phyloP scores from a whole-genome alignment of 2,329 filamentous ascomycete genomes.

The Fusarium mangiferae region DNA sequence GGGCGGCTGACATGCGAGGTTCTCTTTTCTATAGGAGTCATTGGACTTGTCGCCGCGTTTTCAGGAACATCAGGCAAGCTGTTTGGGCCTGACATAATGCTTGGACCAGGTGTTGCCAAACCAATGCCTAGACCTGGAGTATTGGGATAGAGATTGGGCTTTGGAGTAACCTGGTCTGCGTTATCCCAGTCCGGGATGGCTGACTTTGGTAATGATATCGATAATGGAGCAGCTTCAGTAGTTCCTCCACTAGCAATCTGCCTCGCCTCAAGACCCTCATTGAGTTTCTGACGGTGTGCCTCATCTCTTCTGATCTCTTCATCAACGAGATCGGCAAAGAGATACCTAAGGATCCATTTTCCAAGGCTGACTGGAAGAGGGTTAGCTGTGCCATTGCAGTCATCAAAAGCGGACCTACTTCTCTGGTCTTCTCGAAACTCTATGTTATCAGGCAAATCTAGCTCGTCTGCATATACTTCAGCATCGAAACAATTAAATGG shows the following conservation, averaged over 20 bases:
- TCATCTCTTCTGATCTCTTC: conserved; percentile 90
- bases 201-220: conserved; percentile 61
- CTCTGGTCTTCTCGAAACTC: conserved; percentile 93
- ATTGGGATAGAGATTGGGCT: conserved; percentile 72
- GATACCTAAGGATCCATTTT: conserved; percentile 93
- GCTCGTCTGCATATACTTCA: conserved; percentile 94
- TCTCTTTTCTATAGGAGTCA: conserved; percentile 64
- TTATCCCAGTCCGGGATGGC: conserved; percentile 51
- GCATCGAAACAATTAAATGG: conserved; percentile 97
- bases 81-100: conserved; percentile 37
- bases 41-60: conserved; percentile 54
- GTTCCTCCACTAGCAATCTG: conserved; percentile 54
- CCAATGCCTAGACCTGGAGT: conserved; percentile 85
- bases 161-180: conserved; percentile 65
- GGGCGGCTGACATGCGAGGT: conserved; percentile 66
- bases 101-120: conserved; percentile 71
- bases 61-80: conserved; percentile 61
- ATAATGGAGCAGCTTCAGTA: conserved; percentile 67
- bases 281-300: conserved; percentile 73
- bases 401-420: conserved; percentile 66
- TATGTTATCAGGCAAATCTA: conserved; percentile 76
- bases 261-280: conserved; percentile 70
- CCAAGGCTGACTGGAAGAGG: conserved; percentile 82
- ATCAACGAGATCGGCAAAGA: conserved; percentile 89
- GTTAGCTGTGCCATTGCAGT: conserved; percentile 37